Base-by-base conservation (phyloP, 768 basidiomycete species). In the Hydnum rufescens region DNA sequence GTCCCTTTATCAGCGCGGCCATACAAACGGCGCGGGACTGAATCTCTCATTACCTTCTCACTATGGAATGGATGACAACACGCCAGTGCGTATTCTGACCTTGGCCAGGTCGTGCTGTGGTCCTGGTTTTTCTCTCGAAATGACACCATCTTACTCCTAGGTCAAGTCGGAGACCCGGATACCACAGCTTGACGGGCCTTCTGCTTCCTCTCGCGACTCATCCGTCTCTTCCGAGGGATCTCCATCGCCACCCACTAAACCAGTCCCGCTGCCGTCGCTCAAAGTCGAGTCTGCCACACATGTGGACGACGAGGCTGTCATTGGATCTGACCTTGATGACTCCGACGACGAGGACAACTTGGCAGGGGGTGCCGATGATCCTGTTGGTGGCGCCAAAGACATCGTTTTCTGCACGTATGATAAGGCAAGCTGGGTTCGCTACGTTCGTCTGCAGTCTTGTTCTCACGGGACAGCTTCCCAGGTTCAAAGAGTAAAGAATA, bases 401-500 rank as follows among this genome's bases (percentile, higher is more conserved):
- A 88, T 97, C 46, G 88, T 97, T 23, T 93, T 96, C 61, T 97
- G 95, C 65, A 90, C 92, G 4, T 97, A 95, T 63, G 95, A 99
- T 64, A 97, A 97, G 78, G 93, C 88, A 53, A 36, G 71, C 56
- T 39, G 13, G 26, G 23, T 19, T 30, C 42, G 28, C 32, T 46
- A 31, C 42, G 51, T 30, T 42, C 25, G 22, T 13, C 26, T 57
- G 44, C 18, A 2, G 53, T 57, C 18, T 55, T 49, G 18, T 13
- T 26, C 4, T 44, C 34, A 8, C 34, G 23, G 32, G 50, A 50
- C 28, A 22, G 8, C 3, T 4, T 8, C 16, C 4, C 8, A 97
- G 92, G 93, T 97, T 32, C 89, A 92, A 42, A 75, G 95, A n/a
- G 93, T 97, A 25, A 99, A 97, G 69, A 97, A 95, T 70, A 99